Evolutionary conservation across 345 rosid genomes (phyloP).

Genomic region (Murraya paniculata): DNA sequence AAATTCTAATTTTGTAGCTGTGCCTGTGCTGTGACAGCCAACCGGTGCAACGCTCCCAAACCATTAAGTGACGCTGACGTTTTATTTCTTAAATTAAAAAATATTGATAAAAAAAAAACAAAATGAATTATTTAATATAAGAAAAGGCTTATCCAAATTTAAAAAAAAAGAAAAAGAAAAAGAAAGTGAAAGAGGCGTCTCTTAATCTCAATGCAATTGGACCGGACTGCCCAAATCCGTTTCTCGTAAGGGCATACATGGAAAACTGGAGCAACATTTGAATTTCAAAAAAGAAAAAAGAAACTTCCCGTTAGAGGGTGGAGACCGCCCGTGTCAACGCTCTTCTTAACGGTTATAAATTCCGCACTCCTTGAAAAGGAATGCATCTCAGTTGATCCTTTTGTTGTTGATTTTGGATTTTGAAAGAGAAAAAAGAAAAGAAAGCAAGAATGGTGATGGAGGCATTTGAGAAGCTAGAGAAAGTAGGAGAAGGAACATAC

Average conservation of each 20-base stretch:
- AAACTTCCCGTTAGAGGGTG: conserved; percentile 19
- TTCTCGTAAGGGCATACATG: not conserved
- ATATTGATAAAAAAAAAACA: too few relatives aligned
- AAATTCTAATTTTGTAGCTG: too few relatives aligned
- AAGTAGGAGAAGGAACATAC: conserved; percentile 97
- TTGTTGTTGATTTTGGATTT: not conserved
- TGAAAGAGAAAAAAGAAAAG: not conserved
- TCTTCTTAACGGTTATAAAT: conserved; percentile 4
- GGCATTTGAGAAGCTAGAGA: conserved; percentile 93
- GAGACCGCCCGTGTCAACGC: not conserved
- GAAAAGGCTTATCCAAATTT: too few relatives aligned
- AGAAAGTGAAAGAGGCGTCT: too few relatives aligned
- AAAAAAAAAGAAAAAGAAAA: too few relatives aligned
- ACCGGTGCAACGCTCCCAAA: too few relatives aligned
- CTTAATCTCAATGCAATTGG: not conserved
- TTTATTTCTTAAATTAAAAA: too few relatives aligned
- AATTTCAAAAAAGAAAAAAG: conserved; percentile 6
- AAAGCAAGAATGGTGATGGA: conserved; percentile 61
- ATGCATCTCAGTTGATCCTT: not conserved
- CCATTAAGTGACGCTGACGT: too few relatives aligned
- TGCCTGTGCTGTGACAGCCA: too few relatives aligned
- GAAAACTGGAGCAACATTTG: not conserved
- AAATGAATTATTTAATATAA: too few relatives aligned
- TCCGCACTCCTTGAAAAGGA: not conserved
- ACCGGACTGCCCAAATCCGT: not conserved